phyloP scores from a whole-genome alignment of 2,329 filamentous ascomycete species.

The Penicillium sp. region DNA sequence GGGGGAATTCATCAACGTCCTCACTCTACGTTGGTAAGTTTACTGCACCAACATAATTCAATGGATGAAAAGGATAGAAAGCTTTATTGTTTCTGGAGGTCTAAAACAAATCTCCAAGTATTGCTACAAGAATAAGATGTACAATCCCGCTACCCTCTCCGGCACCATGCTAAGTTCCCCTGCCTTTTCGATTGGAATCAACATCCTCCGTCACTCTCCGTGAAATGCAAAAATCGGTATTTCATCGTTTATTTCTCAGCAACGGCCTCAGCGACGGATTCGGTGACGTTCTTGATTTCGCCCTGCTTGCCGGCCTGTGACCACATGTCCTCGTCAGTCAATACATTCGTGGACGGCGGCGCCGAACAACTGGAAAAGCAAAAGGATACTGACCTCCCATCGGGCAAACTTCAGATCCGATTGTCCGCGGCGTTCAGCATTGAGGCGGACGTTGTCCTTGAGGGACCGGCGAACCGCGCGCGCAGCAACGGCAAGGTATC shows the following conservation, averaged over 20 bases:
- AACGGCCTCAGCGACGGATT: conserved; percentile 50
- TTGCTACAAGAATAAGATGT: conserved; percentile 35
- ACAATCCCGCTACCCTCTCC: conserved; percentile 13
- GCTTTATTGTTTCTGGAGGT: conserved; percentile 13
- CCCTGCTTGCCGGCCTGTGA: conserved; percentile 92
- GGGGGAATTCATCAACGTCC: neutral
- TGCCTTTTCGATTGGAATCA: neutral
- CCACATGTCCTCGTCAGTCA: conserved; percentile 27
- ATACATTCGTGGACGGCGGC: neutral
- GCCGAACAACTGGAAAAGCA: neutral
- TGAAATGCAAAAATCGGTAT: neutral
- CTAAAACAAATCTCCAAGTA: conserved; percentile 17
- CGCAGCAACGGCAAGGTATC: conserved; percentile 93
- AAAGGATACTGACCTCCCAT: conserved; percentile 75
- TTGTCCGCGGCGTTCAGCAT: conserved; percentile 83
- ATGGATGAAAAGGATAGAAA: neutral
- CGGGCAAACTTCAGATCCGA: conserved; percentile 86
- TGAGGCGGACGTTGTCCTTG: conserved; percentile 88
- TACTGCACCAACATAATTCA: neutral
- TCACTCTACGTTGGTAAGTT: neutral
- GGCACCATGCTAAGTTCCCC: neutral
- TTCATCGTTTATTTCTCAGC: conserved; percentile 39
- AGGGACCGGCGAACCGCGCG: conserved; percentile 93
- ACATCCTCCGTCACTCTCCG: neutral
- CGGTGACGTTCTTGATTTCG: conserved; percentile 68